Conservation (phyloP, 1,284 basidiomycete genomes). For the Tylopilus sp. region DNA sequence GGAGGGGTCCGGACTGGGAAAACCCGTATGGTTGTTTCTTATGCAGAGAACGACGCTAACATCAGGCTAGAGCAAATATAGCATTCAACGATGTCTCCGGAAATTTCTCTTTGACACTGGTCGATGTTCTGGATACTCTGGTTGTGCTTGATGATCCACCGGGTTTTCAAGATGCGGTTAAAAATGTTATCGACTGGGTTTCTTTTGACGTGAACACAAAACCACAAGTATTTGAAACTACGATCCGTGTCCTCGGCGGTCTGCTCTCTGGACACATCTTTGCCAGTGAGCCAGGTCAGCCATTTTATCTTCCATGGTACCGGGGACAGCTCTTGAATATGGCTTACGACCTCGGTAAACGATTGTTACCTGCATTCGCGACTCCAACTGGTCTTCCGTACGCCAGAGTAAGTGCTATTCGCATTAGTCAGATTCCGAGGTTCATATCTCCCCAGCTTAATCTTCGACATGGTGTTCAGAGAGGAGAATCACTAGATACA, state of each 20-base stretch:
- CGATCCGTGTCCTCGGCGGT: conserved; percentile 86
- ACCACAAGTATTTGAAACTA: conserved; percentile 91
- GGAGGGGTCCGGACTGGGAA: conserved; percentile 77
- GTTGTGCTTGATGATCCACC: conserved; percentile 71
- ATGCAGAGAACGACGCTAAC: conserved; percentile 8
- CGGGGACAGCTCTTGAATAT: conserved; percentile 71
- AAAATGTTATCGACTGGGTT: conserved; percentile 73
- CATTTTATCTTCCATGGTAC: conserved; percentile 78
- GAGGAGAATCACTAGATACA: conserved; percentile 72
- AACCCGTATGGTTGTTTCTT: conserved; percentile 58
- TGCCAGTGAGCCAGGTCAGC: conserved; percentile 60
- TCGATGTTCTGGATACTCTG: conserved; percentile 81
- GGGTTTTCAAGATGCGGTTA: conserved; percentile 76
- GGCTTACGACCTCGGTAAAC: conserved; percentile 81
- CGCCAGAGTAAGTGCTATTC: conserved; percentile 61
- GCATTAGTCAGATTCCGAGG: background rate
- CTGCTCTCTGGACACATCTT: conserved; percentile 85
- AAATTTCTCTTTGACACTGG: conserved; percentile 80
- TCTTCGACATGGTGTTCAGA: conserved; percentile 66
- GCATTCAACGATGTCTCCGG: conserved; percentile 83
- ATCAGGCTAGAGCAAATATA: conserved; percentile 54
- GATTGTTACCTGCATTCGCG: conserved; percentile 84
- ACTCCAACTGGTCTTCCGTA: conserved; percentile 88
- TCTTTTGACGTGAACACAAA: conserved; percentile 86
- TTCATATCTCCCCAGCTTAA: conserved; percentile 54